Conservation (phyloP, 306 rosid species). For the Gastrolobium villosum region DNA sequence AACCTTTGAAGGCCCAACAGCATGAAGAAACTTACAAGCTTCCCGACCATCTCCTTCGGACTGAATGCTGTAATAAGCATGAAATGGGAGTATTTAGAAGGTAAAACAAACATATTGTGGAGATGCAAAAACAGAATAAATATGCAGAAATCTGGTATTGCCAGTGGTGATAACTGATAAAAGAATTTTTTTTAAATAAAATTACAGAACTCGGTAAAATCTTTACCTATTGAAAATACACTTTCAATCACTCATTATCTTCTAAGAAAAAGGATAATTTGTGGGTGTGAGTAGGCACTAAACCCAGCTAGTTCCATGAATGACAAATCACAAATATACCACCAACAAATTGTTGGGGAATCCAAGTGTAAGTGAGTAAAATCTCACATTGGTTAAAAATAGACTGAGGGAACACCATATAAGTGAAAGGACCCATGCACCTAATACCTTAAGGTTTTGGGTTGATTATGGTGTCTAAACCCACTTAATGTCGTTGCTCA, state of each 20-base stretch:
- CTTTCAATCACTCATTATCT: background rate
- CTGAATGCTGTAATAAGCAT: slow-evolving; percentile 63
- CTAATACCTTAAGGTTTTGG: too few relatives aligned
- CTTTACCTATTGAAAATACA: background rate
- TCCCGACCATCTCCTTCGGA: slow-evolving; percentile 80
- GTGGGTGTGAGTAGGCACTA: background rate
- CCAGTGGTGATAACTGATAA: background rate
- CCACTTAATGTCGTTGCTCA: too few relatives aligned
- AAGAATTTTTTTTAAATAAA: background rate
- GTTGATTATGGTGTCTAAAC: too few relatives aligned
- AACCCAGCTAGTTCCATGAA: slow-evolving; percentile 3
- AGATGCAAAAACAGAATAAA: slow-evolving; percentile 28
- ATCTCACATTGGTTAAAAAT: too few relatives aligned
- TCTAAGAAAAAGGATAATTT: background rate
- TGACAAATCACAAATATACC: slow-evolving; percentile 2
- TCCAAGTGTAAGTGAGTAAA: too few relatives aligned
- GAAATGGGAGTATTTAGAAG: slow-evolving; percentile 28
- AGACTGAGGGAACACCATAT: too few relatives aligned
- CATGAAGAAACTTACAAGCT: slow-evolving; percentile 84
- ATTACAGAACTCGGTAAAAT: background rate
- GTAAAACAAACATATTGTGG: slow-evolving; percentile 29
- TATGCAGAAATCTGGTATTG: background rate
- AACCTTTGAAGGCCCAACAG: slow-evolving; percentile 89
- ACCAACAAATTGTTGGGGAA: background rate
- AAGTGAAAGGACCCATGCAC: too few relatives aligned